These are phyloP conservation scores for Gossypium anomalum DNA, from an alignment of 345 rosid genomes.

Conservation along the genomic window DNA sequence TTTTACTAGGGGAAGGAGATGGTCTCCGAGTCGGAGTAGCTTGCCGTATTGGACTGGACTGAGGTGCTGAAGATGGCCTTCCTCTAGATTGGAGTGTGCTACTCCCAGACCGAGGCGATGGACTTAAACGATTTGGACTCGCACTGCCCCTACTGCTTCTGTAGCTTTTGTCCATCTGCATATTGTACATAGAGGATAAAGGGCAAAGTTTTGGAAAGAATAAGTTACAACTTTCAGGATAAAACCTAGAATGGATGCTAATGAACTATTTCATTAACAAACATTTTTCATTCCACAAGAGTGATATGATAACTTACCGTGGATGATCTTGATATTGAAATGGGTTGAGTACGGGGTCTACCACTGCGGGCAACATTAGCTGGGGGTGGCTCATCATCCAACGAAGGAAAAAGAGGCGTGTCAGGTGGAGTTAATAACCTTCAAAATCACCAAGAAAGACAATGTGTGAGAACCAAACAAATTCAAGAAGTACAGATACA, in stretches of 20 bases:
- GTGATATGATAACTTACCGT: conserved; percentile 50
- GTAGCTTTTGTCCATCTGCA: conserved; percentile 90
- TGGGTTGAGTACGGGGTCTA: conserved; percentile 81
- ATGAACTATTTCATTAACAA: neutral
- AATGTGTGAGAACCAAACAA: conserved; percentile 30
- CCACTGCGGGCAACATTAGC: conserved; percentile 62
- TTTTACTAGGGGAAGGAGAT: conserved; percentile 72
- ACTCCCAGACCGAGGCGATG: conserved; percentile 72
- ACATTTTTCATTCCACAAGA: conserved; percentile 15
- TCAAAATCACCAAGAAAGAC: conserved; percentile 31
- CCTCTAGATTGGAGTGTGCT: conserved; percentile 67
- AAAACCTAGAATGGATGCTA: neutral
- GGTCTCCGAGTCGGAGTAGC: conserved; percentile 65
- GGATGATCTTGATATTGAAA: conserved; percentile 88
- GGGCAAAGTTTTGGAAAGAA: neutral
- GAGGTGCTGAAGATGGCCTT: conserved; percentile 76
- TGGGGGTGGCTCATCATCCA: conserved; percentile 77
- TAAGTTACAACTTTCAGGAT: neutral
- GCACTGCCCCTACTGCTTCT: conserved; percentile 93
- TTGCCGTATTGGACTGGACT: conserved; percentile 59
- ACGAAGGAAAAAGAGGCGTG: conserved; percentile 87
- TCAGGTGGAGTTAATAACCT: conserved; percentile 99
- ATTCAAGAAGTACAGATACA: neutral
- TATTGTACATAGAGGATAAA: neutral
- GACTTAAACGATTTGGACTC: conserved; percentile 91